Percentiles rank a stretch among this genome's conserved stretches.
These are phyloP conservation scores for Fusarium sp. DNA, from an alignment of 2,329 filamentous ascomycete genomes.

Conservation along the genomic window DNA sequence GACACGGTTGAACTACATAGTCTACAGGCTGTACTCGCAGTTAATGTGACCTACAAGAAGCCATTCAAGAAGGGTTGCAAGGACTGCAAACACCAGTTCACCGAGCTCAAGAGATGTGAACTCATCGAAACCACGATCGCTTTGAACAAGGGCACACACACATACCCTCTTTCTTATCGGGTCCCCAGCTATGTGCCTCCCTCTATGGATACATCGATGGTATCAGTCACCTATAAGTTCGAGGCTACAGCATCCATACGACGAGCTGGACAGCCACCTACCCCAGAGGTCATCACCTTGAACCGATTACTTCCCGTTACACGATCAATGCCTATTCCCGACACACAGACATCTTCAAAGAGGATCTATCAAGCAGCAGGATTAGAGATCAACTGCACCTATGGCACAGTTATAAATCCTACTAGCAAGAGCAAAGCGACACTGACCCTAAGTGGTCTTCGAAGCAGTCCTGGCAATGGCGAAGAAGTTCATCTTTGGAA, in stretches of 20 bases:
- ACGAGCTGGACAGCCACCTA: constrained; percentile 57
- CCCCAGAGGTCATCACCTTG: constrained; percentile 65
- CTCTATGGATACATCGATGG: constrained; percentile 77
- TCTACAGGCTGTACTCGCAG: constrained; percentile 5
- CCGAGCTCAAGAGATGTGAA: constrained; percentile 28
- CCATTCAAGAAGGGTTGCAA: constrained; percentile 30
- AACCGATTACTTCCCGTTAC: constrained; percentile 76
- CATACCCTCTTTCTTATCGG: constrained; percentile 87
- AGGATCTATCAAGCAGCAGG: constrained; percentile 87
- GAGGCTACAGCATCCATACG: constrained; percentile 70
- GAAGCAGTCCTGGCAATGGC: constrained; percentile 71
- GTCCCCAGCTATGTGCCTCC: constrained; percentile 85
- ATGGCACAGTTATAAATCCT: constrained; percentile 83
- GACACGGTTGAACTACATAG: constrained; percentile 8
- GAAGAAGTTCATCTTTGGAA: constrained; percentile 80
- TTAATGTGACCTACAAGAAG: constrained; percentile 15
- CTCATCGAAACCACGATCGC: constrained; percentile 1
- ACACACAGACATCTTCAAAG: constrained; percentile 78
- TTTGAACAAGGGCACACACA: background rate
- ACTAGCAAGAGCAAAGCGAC: constrained; percentile 72
- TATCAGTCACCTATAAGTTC: constrained; percentile 81
- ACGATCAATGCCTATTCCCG: constrained; percentile 77
- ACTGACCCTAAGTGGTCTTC: constrained; percentile 65
- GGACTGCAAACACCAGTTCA: constrained; percentile 26
- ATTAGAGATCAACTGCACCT: constrained; percentile 82